Percentiles rank a stretch among this genome's conserved stretches.
Conservation (phyloP, 352 stramenopile species). For the Pythium sukuiense region DNA sequence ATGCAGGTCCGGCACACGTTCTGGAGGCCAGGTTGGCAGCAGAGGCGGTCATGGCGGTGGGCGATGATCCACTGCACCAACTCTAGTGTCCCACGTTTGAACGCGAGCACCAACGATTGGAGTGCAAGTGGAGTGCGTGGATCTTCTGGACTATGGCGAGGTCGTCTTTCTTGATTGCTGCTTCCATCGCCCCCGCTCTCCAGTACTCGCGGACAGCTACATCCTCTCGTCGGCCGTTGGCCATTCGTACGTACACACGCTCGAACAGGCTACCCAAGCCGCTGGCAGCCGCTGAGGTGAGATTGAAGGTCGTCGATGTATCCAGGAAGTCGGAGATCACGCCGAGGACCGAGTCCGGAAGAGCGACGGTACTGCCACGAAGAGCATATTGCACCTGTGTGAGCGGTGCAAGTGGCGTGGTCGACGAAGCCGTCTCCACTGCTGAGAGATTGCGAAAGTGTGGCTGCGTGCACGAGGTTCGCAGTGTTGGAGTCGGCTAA, state of each 20-base stretch:
- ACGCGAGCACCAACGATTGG: constrained; percentile 1
- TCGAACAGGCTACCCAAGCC: neutral
- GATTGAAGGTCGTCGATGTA: neutral
- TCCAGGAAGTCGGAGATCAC: constrained; percentile 1
- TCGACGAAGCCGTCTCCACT: no score
- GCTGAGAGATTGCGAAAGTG: no score
- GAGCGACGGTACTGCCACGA: no score
- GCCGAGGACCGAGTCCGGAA: neutral
- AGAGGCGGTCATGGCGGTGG: constrained; percentile 7
- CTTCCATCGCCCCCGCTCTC: neutral
- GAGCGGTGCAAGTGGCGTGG: no score
- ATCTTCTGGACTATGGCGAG: constrained; percentile 5
- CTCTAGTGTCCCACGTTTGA: neutral
- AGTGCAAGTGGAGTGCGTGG: constrained; percentile 5
- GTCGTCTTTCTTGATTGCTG: constrained; percentile 10
- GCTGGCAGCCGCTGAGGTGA: neutral
- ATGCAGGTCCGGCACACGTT: constrained; percentile 1
- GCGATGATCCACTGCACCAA: constrained; percentile 13
- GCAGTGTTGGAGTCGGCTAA: no score
- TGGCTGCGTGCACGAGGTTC: no score
- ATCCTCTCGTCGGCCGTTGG: neutral
- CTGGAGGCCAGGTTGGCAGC: neutral
- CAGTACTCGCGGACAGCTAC: neutral
- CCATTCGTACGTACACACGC: neutral
- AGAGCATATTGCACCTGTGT: no score